Evolutionary conservation across 2,329 filamentous ascomycete species (phyloP), one percentile per base, ranked within the genome.

Genomic region (Graphium sp.): DNA sequence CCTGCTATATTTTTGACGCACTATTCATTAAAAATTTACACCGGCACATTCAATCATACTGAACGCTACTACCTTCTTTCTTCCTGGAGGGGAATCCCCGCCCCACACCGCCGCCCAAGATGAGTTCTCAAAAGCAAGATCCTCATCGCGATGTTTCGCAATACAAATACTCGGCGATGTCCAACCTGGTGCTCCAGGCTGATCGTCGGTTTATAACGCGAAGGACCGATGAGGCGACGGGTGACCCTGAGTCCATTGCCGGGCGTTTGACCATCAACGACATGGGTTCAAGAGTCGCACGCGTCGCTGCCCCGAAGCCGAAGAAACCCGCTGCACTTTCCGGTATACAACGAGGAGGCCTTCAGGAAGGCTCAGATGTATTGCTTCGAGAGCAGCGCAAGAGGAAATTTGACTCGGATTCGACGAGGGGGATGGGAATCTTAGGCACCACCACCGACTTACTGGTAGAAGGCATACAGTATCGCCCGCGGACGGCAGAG

Each of bases 81-180:
- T n/a, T n/a, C n/a, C n/a, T n/a, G n/a, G n/a, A n/a, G n/a, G n/a
- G n/a, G n/a, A n/a, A n/a, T n/a, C n/a, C n/a, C n/a, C n/a, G n/a
- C n/a, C n/a, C n/a, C n/a, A n/a, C n/a, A n/a, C n/a, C n/a, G n/a
- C n/a, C n/a, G n/a, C n/a, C n/a, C n/a, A n/a, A n/a, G n/a, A n/a
- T n/a, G n/a, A n/a, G n/a, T n/a, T n/a, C n/a, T n/a, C n/a, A n/a
- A n/a, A n/a, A n/a, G n/a, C n/a, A n/a, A n/a, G n/a, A n/a, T n/a
- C n/a, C n/a, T n/a, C n/a, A n/a, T 47, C 71, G 70, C 55, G 73
- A 89, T 77, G 80, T 92, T 46, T 85, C 83, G 55, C 85, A 93
- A 58, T 94, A 92, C 70, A 94, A 94, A 58, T 93, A 94, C 71
- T 84, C 84, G 74, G 84, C 82, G 55, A 95, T 98, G 89, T 98